These are phyloP conservation scores for Moesziomyces antarcticus DNA, from an alignment of 1,284 basidiomycete species.

Conservation along the genomic window DNA sequence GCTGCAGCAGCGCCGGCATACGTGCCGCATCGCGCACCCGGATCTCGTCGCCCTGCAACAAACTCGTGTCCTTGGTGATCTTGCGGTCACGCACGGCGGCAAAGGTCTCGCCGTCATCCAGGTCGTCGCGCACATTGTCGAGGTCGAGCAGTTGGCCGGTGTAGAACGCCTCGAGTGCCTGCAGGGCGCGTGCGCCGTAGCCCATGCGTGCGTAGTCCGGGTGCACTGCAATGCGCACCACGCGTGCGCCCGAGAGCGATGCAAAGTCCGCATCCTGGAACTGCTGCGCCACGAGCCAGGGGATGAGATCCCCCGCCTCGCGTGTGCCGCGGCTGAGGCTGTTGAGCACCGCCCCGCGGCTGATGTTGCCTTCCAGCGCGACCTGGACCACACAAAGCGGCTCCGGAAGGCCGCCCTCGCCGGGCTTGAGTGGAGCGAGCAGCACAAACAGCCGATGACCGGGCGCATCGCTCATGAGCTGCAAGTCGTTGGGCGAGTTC, in stretches of 20 bases:
- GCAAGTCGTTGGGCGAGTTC: conserved; percentile 97
- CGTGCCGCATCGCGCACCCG: conserved; percentile 78
- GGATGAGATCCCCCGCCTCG: conserved; percentile 95
- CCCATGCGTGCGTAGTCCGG: conserved; percentile 95
- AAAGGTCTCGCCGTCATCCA: conserved; percentile 52
- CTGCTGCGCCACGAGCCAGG: conserved; percentile 94
- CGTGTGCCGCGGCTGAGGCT: conserved; percentile 81
- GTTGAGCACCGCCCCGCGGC: conserved; percentile 85
- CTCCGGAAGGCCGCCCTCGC: conserved; percentile 55
- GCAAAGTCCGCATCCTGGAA: conserved; percentile 98
- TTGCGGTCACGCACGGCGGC: conserved; percentile 70
- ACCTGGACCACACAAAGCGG: conserved; percentile 91
- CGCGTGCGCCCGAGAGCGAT: conserved; percentile 83
- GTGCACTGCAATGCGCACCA: conserved; percentile 96
- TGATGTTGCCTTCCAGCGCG: conserved; percentile 93
- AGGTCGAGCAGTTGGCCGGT: conserved; percentile 86
- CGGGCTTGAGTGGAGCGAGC: conserved; percentile 74
- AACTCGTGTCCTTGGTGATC: conserved; percentile 30
- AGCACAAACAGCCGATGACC: conserved; percentile 97
- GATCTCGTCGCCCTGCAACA: conserved; percentile 66
- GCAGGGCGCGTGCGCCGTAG: conserved; percentile 90
- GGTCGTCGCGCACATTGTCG: conserved; percentile 54
- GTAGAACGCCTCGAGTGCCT: conserved; percentile 89
- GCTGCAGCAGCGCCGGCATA: conserved; percentile 93
- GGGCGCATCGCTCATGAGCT: conserved; percentile 94